Conservation (phyloP, 768 basidiomycete genomes). For the Neoboletus brunneissimus region DNA sequence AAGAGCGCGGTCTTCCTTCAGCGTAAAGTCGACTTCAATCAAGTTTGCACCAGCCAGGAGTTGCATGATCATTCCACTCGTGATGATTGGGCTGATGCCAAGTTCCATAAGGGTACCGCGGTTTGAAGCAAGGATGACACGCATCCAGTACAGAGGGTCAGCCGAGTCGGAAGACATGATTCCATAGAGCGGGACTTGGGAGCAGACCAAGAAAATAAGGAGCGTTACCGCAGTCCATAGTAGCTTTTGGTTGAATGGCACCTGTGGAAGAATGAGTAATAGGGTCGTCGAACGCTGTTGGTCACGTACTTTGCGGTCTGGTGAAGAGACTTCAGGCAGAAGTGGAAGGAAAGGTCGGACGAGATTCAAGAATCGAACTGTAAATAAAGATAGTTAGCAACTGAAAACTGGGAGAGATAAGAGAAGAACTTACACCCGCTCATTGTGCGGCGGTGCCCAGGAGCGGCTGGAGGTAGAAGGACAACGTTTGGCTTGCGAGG, state of each 20-base stretch:
- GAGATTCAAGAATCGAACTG: conserved; percentile 93
- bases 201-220: conserved; percentile 99
- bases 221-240: conserved; percentile 99
- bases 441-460: conserved; percentile 47
- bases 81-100: conserved; percentile 96
- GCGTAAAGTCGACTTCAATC: conserved; percentile 94
- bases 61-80: conserved; percentile 99
- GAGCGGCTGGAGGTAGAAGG: conserved; percentile 21
- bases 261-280: conserved; percentile 43
- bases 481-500: conserved; percentile 20
- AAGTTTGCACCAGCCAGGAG: conserved; percentile 95
- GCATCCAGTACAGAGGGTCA: conserved; percentile 99
- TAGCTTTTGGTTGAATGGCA: conserved; percentile 97
- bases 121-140: conserved; percentile 98
- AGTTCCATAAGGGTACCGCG: conserved; percentile 99
- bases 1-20: conserved; percentile 95
- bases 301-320: conserved; percentile 83
- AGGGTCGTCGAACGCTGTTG: not conserved
- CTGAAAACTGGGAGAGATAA: not conserved
- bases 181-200: conserved; percentile 97
- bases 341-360: conserved; percentile 97
- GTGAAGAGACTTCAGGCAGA: conserved; percentile 95
- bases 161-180: conserved; percentile 99
- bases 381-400: conserved; percentile 3
- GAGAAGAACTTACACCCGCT: conserved; percentile 67